Evolutionary conservation across 257 asterid species (phyloP).

Genomic region (Lavandula angustifolia): DNA sequence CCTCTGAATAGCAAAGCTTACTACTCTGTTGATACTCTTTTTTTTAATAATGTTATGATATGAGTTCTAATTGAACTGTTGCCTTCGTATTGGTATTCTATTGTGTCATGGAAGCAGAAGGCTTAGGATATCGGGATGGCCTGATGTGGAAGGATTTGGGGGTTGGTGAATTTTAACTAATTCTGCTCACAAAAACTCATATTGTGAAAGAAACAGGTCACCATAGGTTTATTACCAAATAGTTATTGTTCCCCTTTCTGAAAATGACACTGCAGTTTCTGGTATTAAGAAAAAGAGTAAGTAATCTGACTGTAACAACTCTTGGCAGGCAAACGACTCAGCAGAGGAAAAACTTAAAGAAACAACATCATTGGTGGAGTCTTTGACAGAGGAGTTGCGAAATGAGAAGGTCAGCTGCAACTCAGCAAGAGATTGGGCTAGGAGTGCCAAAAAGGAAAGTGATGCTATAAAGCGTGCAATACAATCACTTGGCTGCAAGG

Average conservation of each 20-base stretch:
- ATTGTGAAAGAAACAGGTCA: not conserved
- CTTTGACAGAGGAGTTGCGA: slow-evolving; percentile 63
- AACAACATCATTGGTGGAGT: slow-evolving; percentile 45
- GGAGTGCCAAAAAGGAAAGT: slow-evolving; percentile 66
- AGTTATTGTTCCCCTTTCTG: not conserved
- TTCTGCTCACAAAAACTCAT: slow-evolving; percentile 1
- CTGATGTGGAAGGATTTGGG: not conserved
- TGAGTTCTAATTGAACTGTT: not conserved
- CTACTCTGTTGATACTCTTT: not conserved
- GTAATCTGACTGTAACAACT: slow-evolving; percentile 17
- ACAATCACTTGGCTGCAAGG: slow-evolving; percentile 83
- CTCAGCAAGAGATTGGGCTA: slow-evolving; percentile 68
- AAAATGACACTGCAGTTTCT: slow-evolving; percentile 7
- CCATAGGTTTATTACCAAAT: not conserved
- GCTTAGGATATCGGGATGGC: not conserved
- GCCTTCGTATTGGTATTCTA: not conserved
- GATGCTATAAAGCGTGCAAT: slow-evolving; percentile 78
- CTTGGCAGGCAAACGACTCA: slow-evolving; percentile 74
- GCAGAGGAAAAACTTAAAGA: slow-evolving; percentile 70
- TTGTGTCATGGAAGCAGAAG: not conserved
- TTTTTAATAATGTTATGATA: no score
- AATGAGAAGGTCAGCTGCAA: slow-evolving; percentile 68
- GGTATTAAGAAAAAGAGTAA: not conserved
- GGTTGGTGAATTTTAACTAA: not conserved
- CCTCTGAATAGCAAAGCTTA: not conserved